Conservation (phyloP, 1,284 basidiomycete species). For the Ustilago hordei region DNA sequence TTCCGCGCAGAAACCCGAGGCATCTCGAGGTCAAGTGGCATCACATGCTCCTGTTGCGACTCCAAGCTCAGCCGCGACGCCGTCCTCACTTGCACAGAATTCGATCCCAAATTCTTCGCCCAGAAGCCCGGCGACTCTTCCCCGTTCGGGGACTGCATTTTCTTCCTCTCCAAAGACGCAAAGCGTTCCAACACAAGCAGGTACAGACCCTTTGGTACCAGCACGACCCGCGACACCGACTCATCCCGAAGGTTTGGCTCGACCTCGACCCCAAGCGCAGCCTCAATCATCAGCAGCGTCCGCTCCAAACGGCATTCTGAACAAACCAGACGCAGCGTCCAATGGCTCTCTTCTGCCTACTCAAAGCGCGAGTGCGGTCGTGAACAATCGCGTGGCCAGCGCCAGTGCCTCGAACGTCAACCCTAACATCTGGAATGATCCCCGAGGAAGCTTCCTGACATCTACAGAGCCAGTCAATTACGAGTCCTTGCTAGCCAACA, state of each 20-base stretch:
- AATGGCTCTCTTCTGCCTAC: background rate
- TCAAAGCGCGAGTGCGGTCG: background rate
- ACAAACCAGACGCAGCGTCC: background rate
- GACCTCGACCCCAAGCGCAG: background rate
- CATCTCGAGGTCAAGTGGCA: background rate
- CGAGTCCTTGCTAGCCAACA: constrained; percentile 10
- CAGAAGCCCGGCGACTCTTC: background rate
- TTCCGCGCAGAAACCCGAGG: background rate
- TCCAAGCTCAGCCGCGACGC: background rate
- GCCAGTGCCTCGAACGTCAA: background rate
- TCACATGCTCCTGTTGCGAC: background rate
- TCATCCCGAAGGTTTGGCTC: background rate
- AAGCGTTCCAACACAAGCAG: background rate
- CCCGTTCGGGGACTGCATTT: background rate
- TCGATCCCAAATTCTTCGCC: background rate
- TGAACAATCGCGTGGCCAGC: background rate
- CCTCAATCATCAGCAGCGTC: background rate
- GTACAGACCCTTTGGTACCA: background rate
- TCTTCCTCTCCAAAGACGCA: background rate
- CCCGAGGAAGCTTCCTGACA: constrained; percentile 13
- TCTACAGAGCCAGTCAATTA: constrained; percentile 14
- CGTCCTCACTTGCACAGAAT: background rate
- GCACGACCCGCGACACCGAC: background rate
- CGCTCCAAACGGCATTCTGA: background rate
- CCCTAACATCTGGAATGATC: background rate